Conservation (phyloP, 2,329 filamentous ascomycete species). For the Ambrosiella cleistominuta region DNA sequence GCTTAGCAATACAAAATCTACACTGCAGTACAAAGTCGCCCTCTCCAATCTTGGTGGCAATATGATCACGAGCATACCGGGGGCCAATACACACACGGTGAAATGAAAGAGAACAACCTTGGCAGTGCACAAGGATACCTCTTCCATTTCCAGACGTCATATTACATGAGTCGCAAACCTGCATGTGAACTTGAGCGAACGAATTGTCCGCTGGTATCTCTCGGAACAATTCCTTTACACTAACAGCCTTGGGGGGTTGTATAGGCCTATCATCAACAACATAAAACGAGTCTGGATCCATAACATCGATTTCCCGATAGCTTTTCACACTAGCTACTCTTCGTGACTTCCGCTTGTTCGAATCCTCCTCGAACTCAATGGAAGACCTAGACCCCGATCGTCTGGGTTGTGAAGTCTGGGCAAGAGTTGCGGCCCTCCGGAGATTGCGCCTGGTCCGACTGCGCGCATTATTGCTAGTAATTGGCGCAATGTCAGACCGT, state of each 20-base stretch:
- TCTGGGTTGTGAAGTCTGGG: background rate
- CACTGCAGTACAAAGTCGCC: slow-evolving; percentile 79
- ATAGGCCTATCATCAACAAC: slow-evolving; percentile 28
- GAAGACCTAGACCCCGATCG: slow-evolving; percentile 17
- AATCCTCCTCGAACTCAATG: slow-evolving; percentile 23
- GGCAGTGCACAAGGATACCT: slow-evolving; percentile 66
- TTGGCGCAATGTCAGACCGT: slow-evolving; percentile 21
- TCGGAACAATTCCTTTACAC: slow-evolving; percentile 59
- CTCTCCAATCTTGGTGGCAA: slow-evolving; percentile 67
- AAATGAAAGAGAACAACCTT: slow-evolving; percentile 72
- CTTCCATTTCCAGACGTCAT: slow-evolving; percentile 35
- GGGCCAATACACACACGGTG: slow-evolving; percentile 70
- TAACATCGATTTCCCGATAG: slow-evolving; percentile 34
- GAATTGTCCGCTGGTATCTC: slow-evolving; percentile 29
- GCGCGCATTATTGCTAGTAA: background rate
- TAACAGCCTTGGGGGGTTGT: slow-evolving; percentile 34
- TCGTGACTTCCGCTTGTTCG: background rate
- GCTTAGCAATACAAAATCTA: slow-evolving; percentile 57
- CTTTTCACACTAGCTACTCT: slow-evolving; percentile 19
- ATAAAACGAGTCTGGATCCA: slow-evolving; percentile 42
- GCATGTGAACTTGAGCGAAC: slow-evolving; percentile 54
- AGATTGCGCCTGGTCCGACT: background rate
- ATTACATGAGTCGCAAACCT: slow-evolving; percentile 55
- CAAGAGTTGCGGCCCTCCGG: background rate
- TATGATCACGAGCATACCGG: slow-evolving; percentile 59